A percentile compares a stretch with the other conserved stretches of the same genome.
Conservation (phyloP, 495 filamentous ascomycete species). For the Immersiella caudata region DNA sequence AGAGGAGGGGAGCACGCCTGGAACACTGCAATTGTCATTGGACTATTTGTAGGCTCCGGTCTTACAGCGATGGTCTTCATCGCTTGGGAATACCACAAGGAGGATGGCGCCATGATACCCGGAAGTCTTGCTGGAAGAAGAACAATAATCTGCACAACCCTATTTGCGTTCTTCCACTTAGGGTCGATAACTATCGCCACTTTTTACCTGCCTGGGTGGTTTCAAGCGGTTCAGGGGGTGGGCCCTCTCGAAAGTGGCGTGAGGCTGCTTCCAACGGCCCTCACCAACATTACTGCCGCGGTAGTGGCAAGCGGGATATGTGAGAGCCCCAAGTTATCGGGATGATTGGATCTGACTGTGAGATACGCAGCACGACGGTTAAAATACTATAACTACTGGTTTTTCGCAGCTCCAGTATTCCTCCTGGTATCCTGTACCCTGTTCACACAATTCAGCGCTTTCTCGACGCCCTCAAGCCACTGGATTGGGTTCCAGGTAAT, state of each 20-base stretch:
- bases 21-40: constrained; percentile 65
- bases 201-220: constrained; percentile 64
- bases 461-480: constrained; percentile 34
- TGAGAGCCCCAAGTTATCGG: neutral
- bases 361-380: constrained; percentile 14
- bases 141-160: constrained; percentile 17
- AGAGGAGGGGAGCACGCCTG: constrained; percentile 76
- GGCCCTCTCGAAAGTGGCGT: constrained; percentile 51
- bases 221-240: constrained; percentile 58
- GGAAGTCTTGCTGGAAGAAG: constrained; percentile 6
- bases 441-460: constrained; percentile 39
- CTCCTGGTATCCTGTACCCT: constrained; percentile 34
- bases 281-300: constrained; percentile 27
- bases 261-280: constrained; percentile 47
- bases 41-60: constrained; percentile 63
- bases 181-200: constrained; percentile 35
- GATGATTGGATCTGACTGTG: neutral
- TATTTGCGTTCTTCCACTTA: constrained; percentile 30
- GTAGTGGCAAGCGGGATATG: constrained; percentile 7
- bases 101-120: constrained; percentile 69
- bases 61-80: constrained; percentile 61
- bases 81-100: constrained; percentile 58
- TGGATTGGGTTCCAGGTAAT: constrained; percentile 59
- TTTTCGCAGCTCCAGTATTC: constrained; percentile 22
- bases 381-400: constrained; percentile 28